Evolutionary conservation across 768 basidiomycete species (phyloP).

Genomic region (Melanogaster broomeanus): DNA sequence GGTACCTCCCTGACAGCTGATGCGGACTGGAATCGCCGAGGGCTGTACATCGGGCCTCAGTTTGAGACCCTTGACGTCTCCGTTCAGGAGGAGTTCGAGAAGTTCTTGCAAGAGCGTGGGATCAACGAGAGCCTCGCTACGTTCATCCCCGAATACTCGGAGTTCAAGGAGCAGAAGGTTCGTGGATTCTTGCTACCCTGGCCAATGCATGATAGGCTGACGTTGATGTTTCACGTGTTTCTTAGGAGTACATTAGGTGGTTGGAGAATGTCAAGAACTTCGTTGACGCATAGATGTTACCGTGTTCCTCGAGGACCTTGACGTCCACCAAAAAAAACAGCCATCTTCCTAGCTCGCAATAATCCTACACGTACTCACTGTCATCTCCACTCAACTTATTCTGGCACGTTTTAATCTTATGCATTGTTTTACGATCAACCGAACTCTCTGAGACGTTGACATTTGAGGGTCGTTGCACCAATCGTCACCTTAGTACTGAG

Average conservation of each 20-base stretch:
- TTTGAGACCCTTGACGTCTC: slow-evolving; percentile 88
- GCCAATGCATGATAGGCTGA: slow-evolving; percentile 2
- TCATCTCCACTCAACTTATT: slow-evolving; percentile 20
- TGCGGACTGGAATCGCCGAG: slow-evolving; percentile 91
- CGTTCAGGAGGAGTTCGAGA: slow-evolving; percentile 91
- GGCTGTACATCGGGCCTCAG: slow-evolving; percentile 90
- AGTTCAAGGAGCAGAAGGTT: slow-evolving; percentile 93
- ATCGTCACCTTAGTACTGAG: too few species aligned
- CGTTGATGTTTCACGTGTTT: slow-evolving; percentile 9
- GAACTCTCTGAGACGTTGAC: not conserved
- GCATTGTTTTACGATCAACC: not conserved
- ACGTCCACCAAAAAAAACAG: slow-evolving; percentile 4
- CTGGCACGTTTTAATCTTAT: not conserved
- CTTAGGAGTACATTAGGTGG: slow-evolving; percentile 91
- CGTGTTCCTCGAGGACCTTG: not conserved
- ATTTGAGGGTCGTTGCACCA: too few species aligned
- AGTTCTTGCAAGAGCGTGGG: slow-evolving; percentile 87
- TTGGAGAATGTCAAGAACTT: slow-evolving; percentile 80
- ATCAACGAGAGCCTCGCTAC: slow-evolving; percentile 79
- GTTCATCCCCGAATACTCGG: slow-evolving; percentile 88
- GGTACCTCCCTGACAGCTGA: slow-evolving; percentile 83
- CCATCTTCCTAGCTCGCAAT: not conserved
- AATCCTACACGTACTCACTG: slow-evolving; percentile 8
- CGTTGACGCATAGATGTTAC: slow-evolving; percentile 54
- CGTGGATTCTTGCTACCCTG: slow-evolving; percentile 21